Base-by-base conservation (phyloP, 768 basidiomycete genomes). In the Brasilioporus rufonigricans region DNA sequence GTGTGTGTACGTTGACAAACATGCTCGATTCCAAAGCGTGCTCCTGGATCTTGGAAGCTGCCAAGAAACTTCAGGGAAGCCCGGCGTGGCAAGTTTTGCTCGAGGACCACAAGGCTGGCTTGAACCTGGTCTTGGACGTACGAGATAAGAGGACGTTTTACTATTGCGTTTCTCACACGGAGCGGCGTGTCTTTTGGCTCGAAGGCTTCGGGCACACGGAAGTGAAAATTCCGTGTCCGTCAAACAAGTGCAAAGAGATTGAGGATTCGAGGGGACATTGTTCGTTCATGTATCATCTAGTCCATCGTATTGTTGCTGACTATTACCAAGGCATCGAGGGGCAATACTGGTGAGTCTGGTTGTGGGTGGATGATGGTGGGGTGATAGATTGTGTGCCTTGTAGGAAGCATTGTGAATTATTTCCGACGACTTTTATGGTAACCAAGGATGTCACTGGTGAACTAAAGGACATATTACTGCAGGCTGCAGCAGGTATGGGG, bases 391-490 rank as follows among this genome's bases (percentile, higher is more conserved):
- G 2, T 4, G 16, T 19, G 14, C 11, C 19, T 16, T 33, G 35
- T 40, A 70, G 68, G 68, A 67, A 55, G 41, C 70, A 70, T 41
- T 70, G 70, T 40, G 70, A 70, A 41, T 43, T 70, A 9, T 70
- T 70, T 46, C 68, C 68, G 26, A 70, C 58, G 21, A 58, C 52
- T 6, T 59, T 68, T 12, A 18, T 38, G 7, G 50, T 70, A 44
- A 64, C 65, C 19, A 60, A 58, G 38, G 41, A 56, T 2, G 33
- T 58, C 48, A 65, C 54, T 9, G 24, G 49, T 36, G 55, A 59
- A 33, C 19, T 71, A 24, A 70, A 66, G 43, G 48, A 58, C 16
- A 19, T 62, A 35, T 44, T 70, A 24, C 35, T 70, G 27, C 68
- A 70, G 43, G 63, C 68, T 38, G 66, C 70, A 16, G 68, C 68